Percentiles rank a stretch among this genome's conserved stretches.
These are phyloP conservation scores for Asterionellopsis glacialis DNA, from an alignment of 108 stramenopile genomes.

Conservation along the genomic window DNA sequence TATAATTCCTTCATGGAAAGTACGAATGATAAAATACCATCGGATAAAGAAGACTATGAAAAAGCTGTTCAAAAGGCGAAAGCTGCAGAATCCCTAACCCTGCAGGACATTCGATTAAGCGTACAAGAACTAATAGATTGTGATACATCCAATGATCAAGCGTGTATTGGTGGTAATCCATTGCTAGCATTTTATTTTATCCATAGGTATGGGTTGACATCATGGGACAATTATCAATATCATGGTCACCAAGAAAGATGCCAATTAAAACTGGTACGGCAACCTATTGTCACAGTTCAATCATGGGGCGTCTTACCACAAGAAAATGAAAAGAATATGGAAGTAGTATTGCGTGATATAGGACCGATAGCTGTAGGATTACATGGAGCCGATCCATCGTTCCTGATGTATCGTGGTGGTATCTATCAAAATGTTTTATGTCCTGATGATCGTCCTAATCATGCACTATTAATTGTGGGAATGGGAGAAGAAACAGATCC, in stretches of 20 bases:
- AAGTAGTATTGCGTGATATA: slow-evolving; percentile 61
- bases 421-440: slow-evolving; percentile 48
- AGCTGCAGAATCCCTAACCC: slow-evolving; percentile 33
- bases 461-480: slow-evolving; percentile 63
- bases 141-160: slow-evolving; percentile 73
- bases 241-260: slow-evolving; percentile 32
- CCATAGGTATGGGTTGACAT: slow-evolving; percentile 56
- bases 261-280: slow-evolving; percentile 16
- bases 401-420: slow-evolving; percentile 58
- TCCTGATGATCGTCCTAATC: slow-evolving; percentile 42
- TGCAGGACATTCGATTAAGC: slow-evolving; percentile 48
- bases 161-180: slow-evolving; percentile 93
- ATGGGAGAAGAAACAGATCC: slow-evolving; percentile 41
- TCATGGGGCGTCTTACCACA: slow-evolving; percentile 61
- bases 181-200: slow-evolving; percentile 84
- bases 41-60: background rate
- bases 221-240: slow-evolving; percentile 63
- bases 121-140: slow-evolving; percentile 93
- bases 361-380: slow-evolving; percentile 77
- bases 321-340: slow-evolving; percentile 66
- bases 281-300: slow-evolving; percentile 63
- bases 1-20: slow-evolving; percentile 29
- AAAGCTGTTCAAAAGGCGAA: slow-evolving; percentile 28
- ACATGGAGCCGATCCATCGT: slow-evolving; percentile 57
- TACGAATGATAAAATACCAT: background rate